A percentile compares a stretch with the other conserved stretches of the same genome.
Conservation (phyloP, 805 yeast genomes). For the Candida mattraensis region DNA sequence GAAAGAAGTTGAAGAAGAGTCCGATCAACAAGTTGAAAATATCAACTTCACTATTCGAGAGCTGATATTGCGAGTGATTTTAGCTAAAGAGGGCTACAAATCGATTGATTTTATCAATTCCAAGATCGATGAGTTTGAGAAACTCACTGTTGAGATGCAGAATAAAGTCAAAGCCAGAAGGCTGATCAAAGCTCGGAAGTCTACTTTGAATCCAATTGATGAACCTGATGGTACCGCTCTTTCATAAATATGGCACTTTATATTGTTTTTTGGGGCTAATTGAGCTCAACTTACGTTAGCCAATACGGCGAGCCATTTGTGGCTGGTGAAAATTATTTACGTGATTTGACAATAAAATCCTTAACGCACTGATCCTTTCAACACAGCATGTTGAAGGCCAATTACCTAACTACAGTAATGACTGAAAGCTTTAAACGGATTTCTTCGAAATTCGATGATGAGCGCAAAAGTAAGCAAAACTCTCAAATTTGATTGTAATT, state of each 20-base stretch:
- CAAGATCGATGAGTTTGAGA: constrained; percentile 13
- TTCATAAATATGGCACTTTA: too few species aligned
- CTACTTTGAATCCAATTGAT: not conserved
- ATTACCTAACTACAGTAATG: too few species aligned
- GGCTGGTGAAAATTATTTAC: too few species aligned
- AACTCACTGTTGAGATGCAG: constrained; percentile 6
- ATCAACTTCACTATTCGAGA: constrained; percentile 13
- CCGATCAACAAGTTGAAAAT: constrained; percentile 6
- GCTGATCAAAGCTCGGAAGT: constrained; percentile 8
- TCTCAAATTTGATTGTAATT: too few species aligned
- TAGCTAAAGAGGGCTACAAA: constrained; percentile 16
- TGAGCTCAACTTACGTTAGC: too few species aligned
- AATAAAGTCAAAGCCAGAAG: constrained; percentile 14
- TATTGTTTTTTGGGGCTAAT: too few species aligned
- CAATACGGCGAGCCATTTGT: too few species aligned
- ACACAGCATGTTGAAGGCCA: too few species aligned
- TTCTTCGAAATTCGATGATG: not conserved
- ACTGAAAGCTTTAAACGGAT: not conserved
- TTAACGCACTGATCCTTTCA: too few species aligned
- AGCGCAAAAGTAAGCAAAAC: not conserved
- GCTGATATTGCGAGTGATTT: constrained; percentile 18
- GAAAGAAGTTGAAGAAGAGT: constrained; percentile 9
- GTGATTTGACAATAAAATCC: too few species aligned
- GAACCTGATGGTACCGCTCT: constrained; percentile 1
- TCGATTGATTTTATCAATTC: constrained; percentile 12